These are phyloP conservation scores for Amphicarpaea edgeworthii DNA, from an alignment of 306 rosid genomes.

Conservation along the genomic window DNA sequence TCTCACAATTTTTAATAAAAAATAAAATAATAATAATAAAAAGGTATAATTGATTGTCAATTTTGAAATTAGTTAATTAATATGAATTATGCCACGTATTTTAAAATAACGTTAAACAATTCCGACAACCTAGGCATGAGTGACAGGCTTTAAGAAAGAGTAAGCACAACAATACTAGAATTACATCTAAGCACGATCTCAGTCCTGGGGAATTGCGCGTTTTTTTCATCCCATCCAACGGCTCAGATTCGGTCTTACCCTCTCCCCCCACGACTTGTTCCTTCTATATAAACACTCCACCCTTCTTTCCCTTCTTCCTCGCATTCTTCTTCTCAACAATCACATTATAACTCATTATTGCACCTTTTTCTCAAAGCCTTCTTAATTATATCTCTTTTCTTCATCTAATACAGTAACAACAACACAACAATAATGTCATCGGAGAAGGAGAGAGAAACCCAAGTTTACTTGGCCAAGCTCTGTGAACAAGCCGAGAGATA, in stretches of 20 bases:
- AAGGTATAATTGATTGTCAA: not conserved
- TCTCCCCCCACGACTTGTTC: constrained; percentile 52
- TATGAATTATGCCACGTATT: not conserved
- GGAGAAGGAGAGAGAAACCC: constrained; percentile 88
- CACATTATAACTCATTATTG: too few species aligned
- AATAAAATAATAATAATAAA: too few species aligned
- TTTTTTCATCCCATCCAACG: constrained; percentile 58
- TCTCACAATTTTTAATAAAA: too few species aligned
- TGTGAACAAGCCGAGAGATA: constrained; percentile 95
- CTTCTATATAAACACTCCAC: constrained; percentile 44
- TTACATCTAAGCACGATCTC: not conserved
- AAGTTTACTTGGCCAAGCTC: constrained; percentile 93
- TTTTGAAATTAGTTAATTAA: not conserved
- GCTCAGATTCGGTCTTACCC: constrained; percentile 62
- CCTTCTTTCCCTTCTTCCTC: constrained; percentile 47
- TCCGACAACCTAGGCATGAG: not conserved
- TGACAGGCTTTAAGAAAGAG: not conserved
- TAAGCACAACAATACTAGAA: not conserved
- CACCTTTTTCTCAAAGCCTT: too few species aligned
- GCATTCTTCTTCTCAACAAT: constrained; percentile 40
- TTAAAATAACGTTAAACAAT: not conserved
- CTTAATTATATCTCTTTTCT: constrained; percentile 11
- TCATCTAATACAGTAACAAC: constrained; percentile 27
- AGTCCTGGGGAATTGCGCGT: constrained; percentile 59
- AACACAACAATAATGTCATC: constrained; percentile 55